Conservation (phyloP, 768 basidiomycete species). For the Amanita pseudoporphyria region DNA sequence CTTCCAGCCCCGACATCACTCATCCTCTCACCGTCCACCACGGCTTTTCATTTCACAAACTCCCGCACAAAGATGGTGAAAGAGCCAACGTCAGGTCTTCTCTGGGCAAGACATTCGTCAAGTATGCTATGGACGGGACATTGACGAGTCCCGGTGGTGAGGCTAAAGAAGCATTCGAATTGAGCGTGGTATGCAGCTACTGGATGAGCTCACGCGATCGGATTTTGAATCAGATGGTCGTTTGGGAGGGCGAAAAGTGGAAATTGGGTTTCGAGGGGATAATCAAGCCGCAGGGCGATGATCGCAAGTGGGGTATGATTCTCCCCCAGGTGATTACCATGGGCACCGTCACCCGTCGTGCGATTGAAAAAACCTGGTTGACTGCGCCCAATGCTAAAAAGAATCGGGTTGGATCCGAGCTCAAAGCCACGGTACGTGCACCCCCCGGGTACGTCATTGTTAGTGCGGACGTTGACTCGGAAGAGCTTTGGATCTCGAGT, state of each 20-base stretch:
- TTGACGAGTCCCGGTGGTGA: constrained; percentile 74
- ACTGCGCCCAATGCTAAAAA: constrained; percentile 97
- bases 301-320: constrained; percentile 78
- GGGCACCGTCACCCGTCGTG: constrained; percentile 96
- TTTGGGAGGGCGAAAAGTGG: constrained; percentile 52
- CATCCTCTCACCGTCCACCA: constrained; percentile 33
- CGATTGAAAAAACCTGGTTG: constrained; percentile 97
- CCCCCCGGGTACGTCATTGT: constrained; percentile 91
- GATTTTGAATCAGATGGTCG: constrained; percentile 86
- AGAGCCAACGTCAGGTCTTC: constrained; percentile 93
- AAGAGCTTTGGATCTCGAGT: constrained; percentile 98
- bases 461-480: constrained; percentile 97
- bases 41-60: constrained; percentile 71
- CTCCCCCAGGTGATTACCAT: constrained; percentile 95
- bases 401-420: constrained; percentile 95
- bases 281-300: not conserved
- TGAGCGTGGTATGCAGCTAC: constrained; percentile 94
- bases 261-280: not conserved
- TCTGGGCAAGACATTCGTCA: constrained; percentile 81
- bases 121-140: constrained; percentile 80
- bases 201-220: constrained; percentile 95
- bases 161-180: constrained; percentile 76
- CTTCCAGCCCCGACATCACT: constrained; percentile 26
- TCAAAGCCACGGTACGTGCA: constrained; percentile 96
- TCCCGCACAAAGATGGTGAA: constrained; percentile 96